A percentile compares a stretch with the other conserved stretches of the same genome.
Evolutionary conservation across 108 stramenopile genomes (phyloP).

Genomic region (Schizochytrium sp.): DNA sequence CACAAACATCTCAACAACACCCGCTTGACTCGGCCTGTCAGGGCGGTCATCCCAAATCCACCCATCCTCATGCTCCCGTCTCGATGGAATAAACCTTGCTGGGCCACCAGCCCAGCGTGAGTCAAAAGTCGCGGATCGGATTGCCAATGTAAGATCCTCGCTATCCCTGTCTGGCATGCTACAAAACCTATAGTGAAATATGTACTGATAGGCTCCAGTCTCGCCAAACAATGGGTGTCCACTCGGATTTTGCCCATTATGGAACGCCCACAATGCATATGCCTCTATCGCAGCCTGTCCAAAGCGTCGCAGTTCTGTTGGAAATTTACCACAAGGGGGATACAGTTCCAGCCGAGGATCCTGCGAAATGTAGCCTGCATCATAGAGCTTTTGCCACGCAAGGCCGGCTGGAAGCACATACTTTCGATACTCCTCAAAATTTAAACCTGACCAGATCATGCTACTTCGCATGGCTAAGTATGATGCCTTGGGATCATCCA

Average conservation of each 20-base stretch:
- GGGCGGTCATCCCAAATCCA: background rate
- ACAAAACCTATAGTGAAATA: background rate
- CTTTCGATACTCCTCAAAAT: background rate
- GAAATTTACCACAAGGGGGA: background rate
- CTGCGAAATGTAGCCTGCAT: background rate
- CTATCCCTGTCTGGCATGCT: background rate
- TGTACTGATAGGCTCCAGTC: background rate
- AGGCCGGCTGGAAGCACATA: background rate
- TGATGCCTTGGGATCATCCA: background rate
- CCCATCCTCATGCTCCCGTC: background rate
- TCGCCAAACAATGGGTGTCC: background rate
- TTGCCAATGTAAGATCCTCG: background rate
- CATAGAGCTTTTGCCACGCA: background rate
- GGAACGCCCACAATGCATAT: background rate
- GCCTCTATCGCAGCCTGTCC: background rate
- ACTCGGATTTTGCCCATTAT: background rate
- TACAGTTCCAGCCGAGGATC: background rate
- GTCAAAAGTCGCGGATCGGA: background rate
- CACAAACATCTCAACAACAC: background rate
- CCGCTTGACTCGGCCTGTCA: background rate
- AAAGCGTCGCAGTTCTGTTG: background rate
- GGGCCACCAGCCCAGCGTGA: background rate
- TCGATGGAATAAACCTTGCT: background rate
- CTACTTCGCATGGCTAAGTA: slow-evolving; percentile 3
- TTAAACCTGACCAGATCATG: slow-evolving; percentile 1